These are phyloP conservation scores for Tolypocladium nubicola DNA, from an alignment of 2,329 filamentous ascomycete species.

Conservation along the genomic window DNA sequence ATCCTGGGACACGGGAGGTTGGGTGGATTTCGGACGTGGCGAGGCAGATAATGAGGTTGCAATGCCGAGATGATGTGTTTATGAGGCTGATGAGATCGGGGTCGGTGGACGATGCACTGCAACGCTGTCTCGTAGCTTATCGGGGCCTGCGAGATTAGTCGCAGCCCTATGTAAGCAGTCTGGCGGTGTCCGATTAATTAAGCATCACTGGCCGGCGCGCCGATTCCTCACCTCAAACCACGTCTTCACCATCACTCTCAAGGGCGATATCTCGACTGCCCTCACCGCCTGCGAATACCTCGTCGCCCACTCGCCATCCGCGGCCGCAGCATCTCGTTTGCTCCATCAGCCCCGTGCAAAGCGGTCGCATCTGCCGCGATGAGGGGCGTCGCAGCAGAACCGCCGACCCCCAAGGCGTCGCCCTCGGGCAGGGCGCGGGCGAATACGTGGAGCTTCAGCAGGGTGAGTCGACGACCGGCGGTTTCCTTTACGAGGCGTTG, in stretches of 20 bases:
- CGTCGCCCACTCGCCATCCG: not conserved
- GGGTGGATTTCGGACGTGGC: not conserved
- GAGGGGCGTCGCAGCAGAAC: slow-evolving; percentile 24
- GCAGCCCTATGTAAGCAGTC: not conserved
- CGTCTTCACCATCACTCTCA: not conserved
- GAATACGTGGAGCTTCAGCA: slow-evolving; percentile 32
- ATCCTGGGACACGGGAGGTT: not conserved
- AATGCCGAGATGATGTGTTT: not conserved
- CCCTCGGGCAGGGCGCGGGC: slow-evolving; percentile 18
- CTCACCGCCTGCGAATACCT: not conserved
- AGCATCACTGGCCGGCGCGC: not conserved
- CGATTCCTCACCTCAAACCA: not conserved
- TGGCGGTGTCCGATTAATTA: not conserved
- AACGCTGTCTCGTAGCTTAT: not conserved
- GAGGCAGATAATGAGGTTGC: not conserved
- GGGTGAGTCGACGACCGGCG: slow-evolving; percentile 15
- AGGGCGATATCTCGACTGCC: not conserved
- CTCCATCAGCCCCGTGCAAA: not conserved
- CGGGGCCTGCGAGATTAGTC: not conserved
- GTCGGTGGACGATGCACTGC: not conserved
- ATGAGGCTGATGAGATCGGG: not conserved
- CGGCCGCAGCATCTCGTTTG: not conserved
- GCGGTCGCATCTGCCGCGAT: slow-evolving; percentile 9
- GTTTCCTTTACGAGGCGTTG: not conserved
- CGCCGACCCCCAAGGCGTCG: slow-evolving; percentile 14